Conservation (phyloP, 495 filamentous ascomycete genomes). For the Penicillium verhagenii region DNA sequence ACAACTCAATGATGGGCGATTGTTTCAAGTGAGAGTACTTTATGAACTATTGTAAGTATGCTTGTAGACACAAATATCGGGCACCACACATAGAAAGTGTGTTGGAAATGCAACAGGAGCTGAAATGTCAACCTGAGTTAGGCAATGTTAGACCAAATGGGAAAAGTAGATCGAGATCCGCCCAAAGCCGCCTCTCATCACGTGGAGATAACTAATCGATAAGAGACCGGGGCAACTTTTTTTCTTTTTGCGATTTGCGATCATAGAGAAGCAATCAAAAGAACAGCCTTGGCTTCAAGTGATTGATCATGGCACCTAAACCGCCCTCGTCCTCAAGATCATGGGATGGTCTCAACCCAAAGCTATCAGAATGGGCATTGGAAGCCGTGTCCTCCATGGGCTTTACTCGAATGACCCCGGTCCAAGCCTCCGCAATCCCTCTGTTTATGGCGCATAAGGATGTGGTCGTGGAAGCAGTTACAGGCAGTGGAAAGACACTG, state of each 20-base stretch:
- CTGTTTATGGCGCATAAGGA: slow-evolving; percentile 93
- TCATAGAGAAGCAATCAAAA: neutral
- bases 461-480: slow-evolving; percentile 95
- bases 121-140: slow-evolving; percentile 13
- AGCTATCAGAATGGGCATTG: slow-evolving; percentile 86
- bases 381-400: slow-evolving; percentile 83
- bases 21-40: slow-evolving; percentile 3
- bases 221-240: slow-evolving; percentile 21
- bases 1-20: slow-evolving; percentile 29
- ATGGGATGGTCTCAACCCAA: slow-evolving; percentile 76
- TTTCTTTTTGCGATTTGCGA: slow-evolving; percentile 16
- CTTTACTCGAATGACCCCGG: slow-evolving; percentile 86
- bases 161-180: slow-evolving; percentile 25
- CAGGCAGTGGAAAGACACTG: slow-evolving; percentile 92
- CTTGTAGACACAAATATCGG: neutral
- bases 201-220: slow-evolving; percentile 34
- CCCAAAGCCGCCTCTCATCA: slow-evolving; percentile 23
- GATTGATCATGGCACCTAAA: slow-evolving; percentile 36
- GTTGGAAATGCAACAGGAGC: neutral
- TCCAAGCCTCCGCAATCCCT: slow-evolving; percentile 91
- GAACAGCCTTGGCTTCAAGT: neutral
- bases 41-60: neutral
- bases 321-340: slow-evolving; percentile 51
- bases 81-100: slow-evolving; percentile 11
- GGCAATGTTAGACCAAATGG: slow-evolving; percentile 21